Conservation (phyloP, 192 early-diverging fungal species). For the Rhizophagus clarus region DNA sequence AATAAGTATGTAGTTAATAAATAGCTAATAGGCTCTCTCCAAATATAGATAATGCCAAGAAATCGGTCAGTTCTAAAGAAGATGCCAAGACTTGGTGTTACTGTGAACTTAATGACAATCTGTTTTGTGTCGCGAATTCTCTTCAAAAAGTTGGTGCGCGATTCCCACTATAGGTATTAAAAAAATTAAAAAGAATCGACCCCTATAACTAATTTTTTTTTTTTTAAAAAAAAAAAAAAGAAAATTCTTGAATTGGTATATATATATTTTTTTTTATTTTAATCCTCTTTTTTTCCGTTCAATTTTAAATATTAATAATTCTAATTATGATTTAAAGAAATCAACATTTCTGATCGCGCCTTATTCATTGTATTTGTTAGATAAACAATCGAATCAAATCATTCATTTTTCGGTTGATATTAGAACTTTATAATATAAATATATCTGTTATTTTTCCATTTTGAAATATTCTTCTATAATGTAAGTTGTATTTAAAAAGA, state of each 20-base stretch:
- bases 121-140: background rate
- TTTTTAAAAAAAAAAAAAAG: background rate
- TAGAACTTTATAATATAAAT: background rate
- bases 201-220: background rate
- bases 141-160: background rate
- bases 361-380: background rate
- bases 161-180: background rate
- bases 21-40: background rate
- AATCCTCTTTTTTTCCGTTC: background rate
- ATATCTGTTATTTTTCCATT: background rate
- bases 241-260: background rate
- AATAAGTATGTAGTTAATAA: background rate
- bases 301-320: background rate
- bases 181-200: background rate
- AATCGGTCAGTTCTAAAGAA: background rate
- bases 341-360: background rate
- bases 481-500: background rate
- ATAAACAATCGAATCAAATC: background rate
- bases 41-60: background rate
- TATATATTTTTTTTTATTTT: too few species aligned
- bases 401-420: background rate
- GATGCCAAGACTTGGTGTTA: background rate
- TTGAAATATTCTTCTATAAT: background rate
- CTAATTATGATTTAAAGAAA: background rate
- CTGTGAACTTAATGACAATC: too few species aligned